Percentiles rank a stretch among this genome's conserved stretches.
phyloP scores from a whole-genome alignment of 2,329 filamentous ascomycete species.

The Exserohilum turcica region DNA sequence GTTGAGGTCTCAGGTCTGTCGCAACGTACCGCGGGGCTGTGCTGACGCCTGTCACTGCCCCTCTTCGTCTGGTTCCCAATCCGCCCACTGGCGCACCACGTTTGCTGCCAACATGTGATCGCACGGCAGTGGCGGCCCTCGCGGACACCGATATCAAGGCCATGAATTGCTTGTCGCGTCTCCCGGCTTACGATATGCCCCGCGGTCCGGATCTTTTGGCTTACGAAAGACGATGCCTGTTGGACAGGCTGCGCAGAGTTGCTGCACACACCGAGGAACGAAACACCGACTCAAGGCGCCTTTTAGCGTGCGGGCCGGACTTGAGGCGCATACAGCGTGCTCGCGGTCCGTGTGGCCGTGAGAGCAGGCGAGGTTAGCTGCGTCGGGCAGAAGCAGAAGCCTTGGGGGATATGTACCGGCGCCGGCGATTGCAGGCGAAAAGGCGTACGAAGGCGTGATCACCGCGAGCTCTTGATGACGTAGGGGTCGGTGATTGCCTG shows the following conservation, averaged over 20 bases:
- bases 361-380: background rate
- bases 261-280: background rate
- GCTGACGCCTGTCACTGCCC: conserved; percentile 1
- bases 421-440: background rate
- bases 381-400: background rate
- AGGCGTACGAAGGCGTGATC: background rate
- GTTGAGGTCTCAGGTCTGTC: background rate
- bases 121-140: background rate
- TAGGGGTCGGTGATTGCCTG: background rate
- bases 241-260: background rate
- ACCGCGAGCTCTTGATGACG: background rate
- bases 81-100: background rate
- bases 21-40: conserved; percentile 1
- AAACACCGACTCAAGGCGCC: background rate
- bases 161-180: background rate
- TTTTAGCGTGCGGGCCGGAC: background rate
- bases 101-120: background rate
- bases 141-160: background rate
- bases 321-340: background rate
- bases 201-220: background rate
- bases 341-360: no score
- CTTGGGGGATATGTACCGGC: background rate
- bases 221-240: background rate
- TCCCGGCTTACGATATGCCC: background rate
- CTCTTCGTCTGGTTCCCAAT: background rate